Evolutionary conservation across 225 moss, liverwort and hornwort genomes (phyloP), one percentile per base, ranked within the genome.

Genomic region (Anthoceros angustus): DNA sequence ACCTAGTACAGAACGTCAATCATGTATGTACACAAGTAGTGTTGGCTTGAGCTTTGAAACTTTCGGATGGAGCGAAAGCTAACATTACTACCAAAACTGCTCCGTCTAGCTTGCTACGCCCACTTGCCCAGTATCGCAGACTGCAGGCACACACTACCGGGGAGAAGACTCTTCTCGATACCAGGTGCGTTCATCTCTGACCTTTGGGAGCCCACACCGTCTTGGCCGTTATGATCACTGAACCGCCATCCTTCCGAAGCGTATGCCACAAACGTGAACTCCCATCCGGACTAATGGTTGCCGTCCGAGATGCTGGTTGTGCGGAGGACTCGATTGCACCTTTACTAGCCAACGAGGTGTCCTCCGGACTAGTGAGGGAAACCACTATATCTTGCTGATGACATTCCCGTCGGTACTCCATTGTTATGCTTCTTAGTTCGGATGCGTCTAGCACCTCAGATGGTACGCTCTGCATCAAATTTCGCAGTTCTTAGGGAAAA

Each of bases 401-500:
- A 64, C 92, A 92, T 60, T 92, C 88, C 18, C 88, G 74, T 69
- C 88, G 72, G 62, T 88, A 92, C 61, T 92, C 92, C 74, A 92
- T 64, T 20, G 84, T 82, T 88, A 92, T 88, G 66, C 88, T 88
- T 7, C 76, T 84, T 66, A 92, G 78, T 74, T 92, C 92, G 26
- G 81, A 84, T 2, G 83, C 80, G 42, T 86, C 92, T 0, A 83
- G 75, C 10, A 92, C 79, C 9, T 82, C 83, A 67, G 88, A 84
- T 0, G 92, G 92, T 9, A 92, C 80, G 73, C 92, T 88, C 92
- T 92, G 86, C 72, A 41, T 21, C 18, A 15, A 7, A 5, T 9
- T 18, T 7, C 12, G 40, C 41, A 62, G 5, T 6, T 15, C 7
- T 23, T 18, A 55, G 55, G 23, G 16, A 2, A 5, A 8, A 23